Evolutionary conservation across 768 basidiomycete genomes (phyloP), one percentile per base, ranked within the genome.

Genomic region (Mrakia hoshinonis): DNA sequence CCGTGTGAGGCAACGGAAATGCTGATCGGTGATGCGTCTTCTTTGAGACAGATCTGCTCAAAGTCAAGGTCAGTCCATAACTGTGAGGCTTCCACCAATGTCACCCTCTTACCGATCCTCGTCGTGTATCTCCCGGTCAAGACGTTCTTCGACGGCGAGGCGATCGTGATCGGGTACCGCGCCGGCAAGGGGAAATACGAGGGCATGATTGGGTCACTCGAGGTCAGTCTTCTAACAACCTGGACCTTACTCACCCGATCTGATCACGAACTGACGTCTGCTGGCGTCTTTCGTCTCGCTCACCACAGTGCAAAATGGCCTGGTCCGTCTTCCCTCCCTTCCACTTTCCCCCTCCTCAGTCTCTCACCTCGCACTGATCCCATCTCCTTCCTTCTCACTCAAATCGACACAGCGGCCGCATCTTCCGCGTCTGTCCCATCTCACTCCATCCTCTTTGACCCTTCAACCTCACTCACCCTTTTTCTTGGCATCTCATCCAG

Each of bases 131-230:
- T 38, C 20, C 36, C 20, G 43, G 43, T 43, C 43, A 43, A 61
- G 58, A 61, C 58, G 15, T 61, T 61, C 58, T 61, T 61, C 34
- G 58, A 61, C 58, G 58, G 31, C 15, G 58, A 61, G 11, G 58
- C 58, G 15, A 22, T 20, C 9, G 31, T 61, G 18, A 36, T 36
- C 1, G 31, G 31, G 12, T 38, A 61, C 34, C 9, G 20, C 5
- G 34, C 11, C 4, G 58, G 58, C 10, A 61, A 61, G 58, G 58
- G 58, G 15, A 61, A 61, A 31, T 61, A 61, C 58, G 34, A 31
- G 18, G 58, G 58, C 4, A 61, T 61, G 18, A 61, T 31, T n/a
- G 58, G 58, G 12, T 61, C 58, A 6, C 34, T 61, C 11, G 36
- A 61, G 58, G 58, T 61, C 58, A 61, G 58, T 55, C 20, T 55